phyloP scores from a whole-genome alignment of 768 basidiomycete species.

The Agaricus sinodeliciosus region DNA sequence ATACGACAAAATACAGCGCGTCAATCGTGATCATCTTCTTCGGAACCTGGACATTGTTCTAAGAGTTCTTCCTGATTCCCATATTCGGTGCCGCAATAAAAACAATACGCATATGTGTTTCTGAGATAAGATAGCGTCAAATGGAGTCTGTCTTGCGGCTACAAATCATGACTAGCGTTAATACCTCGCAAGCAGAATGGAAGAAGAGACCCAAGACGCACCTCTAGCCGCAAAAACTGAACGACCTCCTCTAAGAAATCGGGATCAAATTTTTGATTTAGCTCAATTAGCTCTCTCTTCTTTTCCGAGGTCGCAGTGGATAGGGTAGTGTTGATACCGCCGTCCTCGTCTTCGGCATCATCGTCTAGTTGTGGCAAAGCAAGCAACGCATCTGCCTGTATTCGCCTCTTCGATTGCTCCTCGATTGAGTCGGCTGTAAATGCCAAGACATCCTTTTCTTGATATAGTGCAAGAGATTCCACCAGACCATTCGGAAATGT shows the following conservation, averaged over 20 bases:
- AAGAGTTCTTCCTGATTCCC: conserved; percentile 52
- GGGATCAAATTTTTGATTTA: conserved; percentile 35
- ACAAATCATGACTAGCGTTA: conserved; percentile 4
- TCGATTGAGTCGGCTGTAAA: conserved; percentile 28
- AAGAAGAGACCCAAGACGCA: conserved; percentile 22
- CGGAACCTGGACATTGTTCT: conserved; percentile 62
- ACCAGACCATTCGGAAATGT: conserved; percentile 63
- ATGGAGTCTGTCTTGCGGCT: conserved; percentile 68
- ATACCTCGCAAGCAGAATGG: neutral
- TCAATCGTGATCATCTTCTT: conserved; percentile 79
- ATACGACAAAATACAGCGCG: neutral
- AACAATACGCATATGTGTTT: conserved; percentile 68
- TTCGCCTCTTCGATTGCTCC: conserved; percentile 61
- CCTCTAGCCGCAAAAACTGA: conserved; percentile 62
- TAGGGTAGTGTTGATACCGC: neutral
- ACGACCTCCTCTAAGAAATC: conserved; percentile 61
- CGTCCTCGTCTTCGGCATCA: conserved; percentile 17
- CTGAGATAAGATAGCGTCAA: conserved; percentile 72
- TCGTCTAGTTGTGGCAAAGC: conserved; percentile 37
- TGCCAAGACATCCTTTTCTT: conserved; percentile 18
- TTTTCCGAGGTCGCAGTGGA: conserved; percentile 14
- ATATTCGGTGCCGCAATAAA: conserved; percentile 85
- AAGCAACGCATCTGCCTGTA: conserved; percentile 67
- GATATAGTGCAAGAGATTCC: conserved; percentile 44
- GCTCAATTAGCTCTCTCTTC: conserved; percentile 13